Conservation (phyloP, 805 yeast species). For the Jamesozyma gamospora region DNA sequence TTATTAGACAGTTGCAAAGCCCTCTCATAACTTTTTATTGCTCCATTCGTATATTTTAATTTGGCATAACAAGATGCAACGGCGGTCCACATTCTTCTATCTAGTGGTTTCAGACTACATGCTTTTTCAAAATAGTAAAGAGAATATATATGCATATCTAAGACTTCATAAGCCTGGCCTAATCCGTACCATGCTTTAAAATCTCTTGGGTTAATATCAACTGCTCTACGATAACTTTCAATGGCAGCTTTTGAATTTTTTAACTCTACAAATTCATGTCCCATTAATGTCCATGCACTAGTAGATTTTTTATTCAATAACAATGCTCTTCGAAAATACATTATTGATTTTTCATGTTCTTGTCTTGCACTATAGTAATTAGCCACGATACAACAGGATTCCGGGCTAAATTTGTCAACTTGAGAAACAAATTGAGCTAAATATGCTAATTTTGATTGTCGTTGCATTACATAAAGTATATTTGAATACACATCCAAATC, state of each 20-base stretch:
- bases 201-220: constrained; percentile 79
- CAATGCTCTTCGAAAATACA: constrained; percentile 84
- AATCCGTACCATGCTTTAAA: constrained; percentile 97
- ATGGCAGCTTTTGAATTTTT: constrained; percentile 97
- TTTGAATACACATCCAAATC: constrained; percentile 92
- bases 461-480: constrained; percentile 88
- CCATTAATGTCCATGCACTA: constrained; percentile 97
- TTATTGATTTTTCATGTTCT: constrained; percentile 90
- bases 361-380: constrained; percentile 85
- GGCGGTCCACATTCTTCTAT: constrained; percentile 94
- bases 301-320: constrained; percentile 69
- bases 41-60: constrained; percentile 56
- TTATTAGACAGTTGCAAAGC: constrained; percentile 49
- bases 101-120: constrained; percentile 76
- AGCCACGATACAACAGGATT: constrained; percentile 89
- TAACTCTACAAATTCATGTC: constrained; percentile 94
- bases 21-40: constrained; percentile 72
- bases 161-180: constrained; percentile 95
- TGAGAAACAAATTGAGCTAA: constrained; percentile 77
- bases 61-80: constrained; percentile 83
- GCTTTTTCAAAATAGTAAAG: constrained; percentile 88
- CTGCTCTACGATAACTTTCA: constrained; percentile 87
- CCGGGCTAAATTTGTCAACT: constrained; percentile 82
- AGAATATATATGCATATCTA: constrained; percentile 90
- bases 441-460: constrained; percentile 70